Evolutionary conservation across 495 filamentous ascomycete species (phyloP).

Genomic region (Monascus purpureus): DNA sequence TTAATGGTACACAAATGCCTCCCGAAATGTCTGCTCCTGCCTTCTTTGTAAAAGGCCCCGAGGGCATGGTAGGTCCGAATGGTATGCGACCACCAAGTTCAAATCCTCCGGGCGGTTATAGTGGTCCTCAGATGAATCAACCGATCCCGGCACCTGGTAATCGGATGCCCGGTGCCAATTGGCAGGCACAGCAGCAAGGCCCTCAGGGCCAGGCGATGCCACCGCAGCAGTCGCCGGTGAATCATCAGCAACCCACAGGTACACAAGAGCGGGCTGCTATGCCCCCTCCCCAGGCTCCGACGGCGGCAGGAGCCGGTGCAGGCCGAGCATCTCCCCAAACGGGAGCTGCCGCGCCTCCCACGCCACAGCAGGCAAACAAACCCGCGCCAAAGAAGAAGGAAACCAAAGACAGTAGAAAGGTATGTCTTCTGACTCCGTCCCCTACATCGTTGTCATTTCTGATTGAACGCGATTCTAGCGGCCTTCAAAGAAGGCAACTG

Average conservation of each 20-base stretch:
- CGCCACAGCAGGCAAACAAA: constrained; percentile 68
- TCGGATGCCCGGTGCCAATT: constrained; percentile 35
- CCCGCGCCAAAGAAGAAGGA: constrained; percentile 78
- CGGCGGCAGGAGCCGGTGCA: constrained; percentile 42
- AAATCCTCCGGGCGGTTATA: constrained; percentile 69
- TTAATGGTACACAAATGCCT: constrained; percentile 54
- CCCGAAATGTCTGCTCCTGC: constrained; percentile 48
- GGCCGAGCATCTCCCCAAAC: constrained; percentile 69
- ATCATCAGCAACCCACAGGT: constrained; percentile 48
- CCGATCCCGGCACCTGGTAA: constrained; percentile 35
- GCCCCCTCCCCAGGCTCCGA: constrained; percentile 79
- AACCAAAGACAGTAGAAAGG: constrained; percentile 59
- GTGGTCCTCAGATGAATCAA: constrained; percentile 47
- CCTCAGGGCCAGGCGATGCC: constrained; percentile 53
- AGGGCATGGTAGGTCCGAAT: constrained; percentile 48
- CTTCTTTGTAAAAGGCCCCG: constrained; percentile 42
- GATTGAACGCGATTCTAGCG: constrained; percentile 22
- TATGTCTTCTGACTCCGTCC: constrained; percentile 30
- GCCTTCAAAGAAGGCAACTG: constrained; percentile 54
- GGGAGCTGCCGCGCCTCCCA: constrained; percentile 64
- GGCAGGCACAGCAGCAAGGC: constrained; percentile 44
- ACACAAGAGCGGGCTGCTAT: constrained; percentile 64
- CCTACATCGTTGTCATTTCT: constrained; percentile 4
- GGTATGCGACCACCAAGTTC: constrained; percentile 80
- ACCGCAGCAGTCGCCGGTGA: constrained; percentile 36